These are phyloP conservation scores for Aureobasidium pullulans DNA, from an alignment of 2,329 filamentous ascomycete genomes.

Conservation along the genomic window DNA sequence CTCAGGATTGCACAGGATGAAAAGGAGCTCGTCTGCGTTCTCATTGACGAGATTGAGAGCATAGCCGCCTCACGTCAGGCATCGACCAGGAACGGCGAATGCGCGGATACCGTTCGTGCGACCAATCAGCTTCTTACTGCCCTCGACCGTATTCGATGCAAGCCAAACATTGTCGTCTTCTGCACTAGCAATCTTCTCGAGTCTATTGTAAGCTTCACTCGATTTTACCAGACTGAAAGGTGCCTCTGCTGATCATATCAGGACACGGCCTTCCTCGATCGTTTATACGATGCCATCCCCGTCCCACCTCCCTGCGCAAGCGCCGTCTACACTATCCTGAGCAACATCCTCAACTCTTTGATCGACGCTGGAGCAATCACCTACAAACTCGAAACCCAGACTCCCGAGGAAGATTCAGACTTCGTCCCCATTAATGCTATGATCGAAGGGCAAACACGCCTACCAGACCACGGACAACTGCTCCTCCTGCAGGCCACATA, in stretches of 20 bases:
- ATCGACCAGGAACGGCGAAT: conserved; percentile 8
- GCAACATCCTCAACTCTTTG: conserved; percentile 41
- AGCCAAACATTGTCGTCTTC: conserved; percentile 40
- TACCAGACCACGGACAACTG: conserved; percentile 28
- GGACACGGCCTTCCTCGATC: conserved; percentile 41
- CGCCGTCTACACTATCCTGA: conserved; percentile 42
- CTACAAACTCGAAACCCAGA: not conserved
- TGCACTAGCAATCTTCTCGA: conserved; percentile 44
- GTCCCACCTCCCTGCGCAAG: conserved; percentile 33
- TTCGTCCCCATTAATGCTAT: not conserved
- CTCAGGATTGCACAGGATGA: conserved; percentile 31
- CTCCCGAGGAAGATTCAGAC: not conserved
- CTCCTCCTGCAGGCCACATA: conserved; percentile 17
- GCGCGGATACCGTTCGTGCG: conserved; percentile 22
- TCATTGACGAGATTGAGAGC: conserved; percentile 46
- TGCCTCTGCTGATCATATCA: conserved; percentile 20
- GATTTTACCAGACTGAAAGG: not conserved
- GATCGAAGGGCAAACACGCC: not conserved
- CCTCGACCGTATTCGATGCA: conserved; percentile 37
- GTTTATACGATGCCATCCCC: conserved; percentile 41
- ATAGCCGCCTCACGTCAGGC: conserved; percentile 38
- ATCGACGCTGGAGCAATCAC: conserved; percentile 30
- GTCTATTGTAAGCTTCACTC: not conserved
- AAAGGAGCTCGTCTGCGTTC: conserved; percentile 35
- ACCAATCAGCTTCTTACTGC: conserved; percentile 45